Conservation (phyloP, 495 filamentous ascomycete species). For the Aspergillus heteromorphus region DNA sequence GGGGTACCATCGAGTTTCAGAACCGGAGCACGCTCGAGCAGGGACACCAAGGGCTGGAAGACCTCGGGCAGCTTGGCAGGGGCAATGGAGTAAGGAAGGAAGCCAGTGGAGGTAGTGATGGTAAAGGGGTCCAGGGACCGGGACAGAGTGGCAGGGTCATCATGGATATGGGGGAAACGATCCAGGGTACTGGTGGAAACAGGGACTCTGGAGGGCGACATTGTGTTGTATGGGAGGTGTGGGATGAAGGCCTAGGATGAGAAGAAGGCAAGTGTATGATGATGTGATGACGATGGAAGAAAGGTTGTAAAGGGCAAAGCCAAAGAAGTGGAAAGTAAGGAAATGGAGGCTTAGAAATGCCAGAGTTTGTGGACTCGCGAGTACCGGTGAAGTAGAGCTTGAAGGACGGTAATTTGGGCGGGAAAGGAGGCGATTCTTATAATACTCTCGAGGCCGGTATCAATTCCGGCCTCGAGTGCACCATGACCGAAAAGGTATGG, state of each 20-base stretch:
- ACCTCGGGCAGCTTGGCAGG: constrained; percentile 49
- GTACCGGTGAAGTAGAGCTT: neutral
- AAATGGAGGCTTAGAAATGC: neutral
- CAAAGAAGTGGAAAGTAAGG: constrained; percentile 22
- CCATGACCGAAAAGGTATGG: constrained; percentile 33
- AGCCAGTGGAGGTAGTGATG: constrained; percentile 78
- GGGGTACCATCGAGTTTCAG: constrained; percentile 60
- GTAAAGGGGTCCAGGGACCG: constrained; percentile 64
- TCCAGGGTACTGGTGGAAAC: constrained; percentile 35
- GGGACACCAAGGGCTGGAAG: constrained; percentile 62
- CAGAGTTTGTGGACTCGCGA: neutral
- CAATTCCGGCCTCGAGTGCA: constrained; percentile 50
- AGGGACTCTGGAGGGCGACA: constrained; percentile 19
- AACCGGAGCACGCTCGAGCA: constrained; percentile 72
- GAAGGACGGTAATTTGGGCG: constrained; percentile 17
- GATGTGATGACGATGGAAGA: neutral
- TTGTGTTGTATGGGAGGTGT: constrained; percentile 6
- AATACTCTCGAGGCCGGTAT: constrained; percentile 57
- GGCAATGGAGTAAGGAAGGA: constrained; percentile 45
- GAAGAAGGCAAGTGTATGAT: neutral
- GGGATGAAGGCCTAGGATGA: neutral
- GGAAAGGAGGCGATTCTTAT: constrained; percentile 42
- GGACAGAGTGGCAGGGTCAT: constrained; percentile 56
- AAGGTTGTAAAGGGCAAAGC: neutral
- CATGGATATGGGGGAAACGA: constrained; percentile 51